Percentiles rank a stretch among this genome's conserved stretches.
phyloP scores from a whole-genome alignment of 2,329 filamentous ascomycete genomes.

The Didymellaceae sp. region DNA sequence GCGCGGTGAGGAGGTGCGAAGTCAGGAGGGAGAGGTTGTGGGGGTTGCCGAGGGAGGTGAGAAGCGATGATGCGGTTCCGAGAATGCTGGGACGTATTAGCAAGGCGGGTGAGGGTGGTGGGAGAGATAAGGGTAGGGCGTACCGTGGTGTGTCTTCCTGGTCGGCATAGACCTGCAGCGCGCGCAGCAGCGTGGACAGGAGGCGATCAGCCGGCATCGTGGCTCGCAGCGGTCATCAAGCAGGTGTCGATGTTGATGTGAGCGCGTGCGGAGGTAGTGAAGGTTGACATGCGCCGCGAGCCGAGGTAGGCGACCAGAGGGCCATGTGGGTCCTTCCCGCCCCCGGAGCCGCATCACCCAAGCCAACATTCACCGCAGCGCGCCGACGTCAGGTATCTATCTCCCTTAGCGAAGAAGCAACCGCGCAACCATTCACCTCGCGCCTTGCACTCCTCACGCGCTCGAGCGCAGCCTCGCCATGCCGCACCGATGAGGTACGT shows the following conservation, averaged over 20 bases:
- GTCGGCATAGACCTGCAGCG: conserved; percentile 64
- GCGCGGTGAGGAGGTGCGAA: conserved; percentile 73
- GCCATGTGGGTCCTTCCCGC: conserved; percentile 22
- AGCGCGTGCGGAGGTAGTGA: conserved; percentile 12
- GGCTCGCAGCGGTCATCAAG: conserved; percentile 9
- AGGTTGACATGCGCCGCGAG: conserved; percentile 25
- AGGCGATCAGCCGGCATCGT: conserved; percentile 71
- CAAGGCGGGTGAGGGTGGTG: conserved; percentile 14
- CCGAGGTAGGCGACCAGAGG: conserved; percentile 35
- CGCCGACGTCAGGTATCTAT: conserved; percentile 24
- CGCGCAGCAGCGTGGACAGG: conserved; percentile 70
- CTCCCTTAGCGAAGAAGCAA: neutral
- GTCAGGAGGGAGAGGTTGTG: conserved; percentile 76
- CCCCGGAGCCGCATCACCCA: conserved; percentile 13
- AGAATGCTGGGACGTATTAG: conserved; percentile 54
- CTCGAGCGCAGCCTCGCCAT: conserved; percentile 23
- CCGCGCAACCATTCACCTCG: neutral
- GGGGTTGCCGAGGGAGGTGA: conserved; percentile 74
- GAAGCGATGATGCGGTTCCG: conserved; percentile 70
- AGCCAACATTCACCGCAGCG: conserved; percentile 22
- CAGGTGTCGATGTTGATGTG: conserved; percentile 5
- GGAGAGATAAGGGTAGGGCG: conserved; percentile 26
- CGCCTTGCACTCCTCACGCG: neutral
- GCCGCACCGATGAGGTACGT: conserved; percentile 42
- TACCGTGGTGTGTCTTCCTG: conserved; percentile 67